Evolutionary conservation across 2,329 filamentous ascomycete genomes (phyloP).

Genomic region (Ophiostoma montium): DNA sequence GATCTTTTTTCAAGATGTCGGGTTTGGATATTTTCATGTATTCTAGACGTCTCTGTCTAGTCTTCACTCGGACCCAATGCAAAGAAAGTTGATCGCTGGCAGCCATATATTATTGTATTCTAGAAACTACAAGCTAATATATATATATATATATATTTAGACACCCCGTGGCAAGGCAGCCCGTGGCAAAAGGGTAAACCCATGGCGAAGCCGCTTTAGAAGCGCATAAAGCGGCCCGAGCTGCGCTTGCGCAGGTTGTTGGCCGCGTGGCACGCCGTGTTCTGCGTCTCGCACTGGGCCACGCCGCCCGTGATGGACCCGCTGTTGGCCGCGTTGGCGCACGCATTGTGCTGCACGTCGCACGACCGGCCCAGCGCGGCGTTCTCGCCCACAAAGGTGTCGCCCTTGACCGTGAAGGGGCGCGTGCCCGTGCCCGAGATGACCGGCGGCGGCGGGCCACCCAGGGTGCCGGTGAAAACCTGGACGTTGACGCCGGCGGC

Average conservation of each 20-base stretch:
- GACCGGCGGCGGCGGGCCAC: not conserved
- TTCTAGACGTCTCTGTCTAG: too few relatives aligned
- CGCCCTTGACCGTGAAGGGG: not conserved
- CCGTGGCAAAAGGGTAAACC: too few relatives aligned
- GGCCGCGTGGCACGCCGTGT: not conserved
- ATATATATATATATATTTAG: too few relatives aligned
- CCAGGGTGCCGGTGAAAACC: not conserved
- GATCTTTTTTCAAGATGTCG: not conserved
- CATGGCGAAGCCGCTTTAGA: not conserved
- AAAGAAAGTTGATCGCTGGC: too few relatives aligned
- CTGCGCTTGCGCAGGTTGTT: not conserved
- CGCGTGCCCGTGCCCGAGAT: not conserved
- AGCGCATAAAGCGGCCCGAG: not conserved
- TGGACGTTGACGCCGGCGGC: not conserved
- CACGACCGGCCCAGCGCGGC: not conserved
- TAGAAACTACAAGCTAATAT: too few relatives aligned
- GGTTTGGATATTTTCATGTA: too few relatives aligned
- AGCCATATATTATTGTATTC: too few relatives aligned
- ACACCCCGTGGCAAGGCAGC: too few relatives aligned
- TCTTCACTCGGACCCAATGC: too few relatives aligned
- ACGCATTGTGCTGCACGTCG: constrained; percentile 1
- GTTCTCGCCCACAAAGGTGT: not conserved
- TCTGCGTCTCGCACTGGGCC: not conserved
- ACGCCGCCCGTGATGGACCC: not conserved
- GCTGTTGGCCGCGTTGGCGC: not conserved